Evolutionary conservation across 148 eudicot genomes (phyloP), one percentile per base, ranked within the genome.

Genomic region (Fagopyrum tataricum): DNA sequence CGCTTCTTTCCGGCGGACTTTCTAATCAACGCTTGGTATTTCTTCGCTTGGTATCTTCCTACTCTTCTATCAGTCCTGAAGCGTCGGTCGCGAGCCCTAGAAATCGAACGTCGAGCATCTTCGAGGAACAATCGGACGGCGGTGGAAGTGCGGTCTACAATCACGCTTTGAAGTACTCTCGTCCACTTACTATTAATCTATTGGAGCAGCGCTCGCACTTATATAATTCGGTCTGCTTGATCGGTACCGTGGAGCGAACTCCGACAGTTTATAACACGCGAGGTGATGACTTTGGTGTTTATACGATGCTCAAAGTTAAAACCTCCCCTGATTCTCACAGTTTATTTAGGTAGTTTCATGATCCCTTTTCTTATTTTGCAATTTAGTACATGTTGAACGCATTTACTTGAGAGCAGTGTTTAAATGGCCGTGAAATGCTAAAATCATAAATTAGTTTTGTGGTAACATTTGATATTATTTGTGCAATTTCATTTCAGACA

Each of bases 201-300:
- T 44, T 21, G 51, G 5, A 43, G 12, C 40, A 61, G 55, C 76
- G 70, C 12, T 11, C 44, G 26, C 76, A 74, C 55, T 61, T 74
- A n/a, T 43, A 26, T 5, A 74, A 74, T n/a, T 74, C 70, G 13
- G 70, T 74, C 41, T 61, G 70, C 76, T 8, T 74, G 37, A 74
- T 74, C 23, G 70, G 76, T 2, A 56, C 76, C 26, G 70, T 61
- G 14, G 76, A 41, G 18, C 52, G 53, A 40, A 26, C 70, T 10
- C 55, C 55, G 41, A 74, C 15, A 18, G 49, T 11, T 13, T 42
- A 20, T 13, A 61, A 59, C 5, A 74, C 10, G 39, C 70, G 41
- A 8, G 58, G 18, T 12, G 37, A 24, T 14, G 4, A 26, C 0
- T 74, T 74, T 1, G 75, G 75, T n/a, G 70, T 61, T 74, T 61